Conservation (phyloP, 2,329 filamentous ascomycete species). For the Arthroderma sp. region DNA sequence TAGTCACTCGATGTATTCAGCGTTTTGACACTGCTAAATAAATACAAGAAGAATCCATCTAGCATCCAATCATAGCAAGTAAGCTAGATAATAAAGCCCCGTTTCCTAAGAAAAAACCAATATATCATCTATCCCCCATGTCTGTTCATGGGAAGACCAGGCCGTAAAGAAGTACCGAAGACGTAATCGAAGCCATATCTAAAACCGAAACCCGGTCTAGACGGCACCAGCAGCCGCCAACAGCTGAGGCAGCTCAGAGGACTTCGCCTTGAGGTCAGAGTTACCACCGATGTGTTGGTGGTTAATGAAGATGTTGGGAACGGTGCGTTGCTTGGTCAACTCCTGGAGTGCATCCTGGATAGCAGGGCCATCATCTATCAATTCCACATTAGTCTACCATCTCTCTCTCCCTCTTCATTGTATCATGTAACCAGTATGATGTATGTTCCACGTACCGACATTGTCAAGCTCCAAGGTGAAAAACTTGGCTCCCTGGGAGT, state of each 20-base stretch:
- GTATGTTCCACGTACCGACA: constrained; percentile 48
- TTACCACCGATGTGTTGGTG: constrained; percentile 93
- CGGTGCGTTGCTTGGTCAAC: constrained; percentile 71
- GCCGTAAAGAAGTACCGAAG: background rate
- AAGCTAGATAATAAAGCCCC: background rate
- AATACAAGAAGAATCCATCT: background rate
- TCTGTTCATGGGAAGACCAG: background rate
- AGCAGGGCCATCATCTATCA: constrained; percentile 62
- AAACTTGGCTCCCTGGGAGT: constrained; percentile 58
- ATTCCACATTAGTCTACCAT: background rate
- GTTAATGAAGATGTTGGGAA: constrained; percentile 90
- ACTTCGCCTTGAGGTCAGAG: constrained; percentile 66
- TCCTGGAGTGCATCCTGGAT: constrained; percentile 74
- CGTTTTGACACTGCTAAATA: background rate
- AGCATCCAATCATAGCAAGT: background rate
- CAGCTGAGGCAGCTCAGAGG: constrained; percentile 51
- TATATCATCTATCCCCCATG: background rate
- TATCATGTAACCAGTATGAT: background rate
- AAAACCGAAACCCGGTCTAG: constrained; percentile 29
- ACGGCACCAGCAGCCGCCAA: constrained; percentile 51
- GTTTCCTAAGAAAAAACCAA: background rate
- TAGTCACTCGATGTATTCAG: background rate
- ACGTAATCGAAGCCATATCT: background rate
- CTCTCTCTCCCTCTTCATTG: background rate
- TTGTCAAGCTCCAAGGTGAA: constrained; percentile 72